These are phyloP conservation scores for Tanacetum coccineum DNA, from an alignment of 129 eudicot genomes.

Conservation along the genomic window DNA sequence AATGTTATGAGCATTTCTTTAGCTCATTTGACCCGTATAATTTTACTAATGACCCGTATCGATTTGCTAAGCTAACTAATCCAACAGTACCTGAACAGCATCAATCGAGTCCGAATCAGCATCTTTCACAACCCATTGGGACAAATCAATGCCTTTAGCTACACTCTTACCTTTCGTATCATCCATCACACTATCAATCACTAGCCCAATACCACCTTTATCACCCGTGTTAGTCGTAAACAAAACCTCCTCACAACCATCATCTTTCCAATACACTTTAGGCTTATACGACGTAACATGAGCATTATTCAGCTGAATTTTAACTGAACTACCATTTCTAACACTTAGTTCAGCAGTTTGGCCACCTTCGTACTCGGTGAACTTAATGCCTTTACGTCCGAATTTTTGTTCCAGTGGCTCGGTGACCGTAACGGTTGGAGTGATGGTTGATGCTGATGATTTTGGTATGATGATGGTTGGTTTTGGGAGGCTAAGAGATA, in stretches of 20 bases:
- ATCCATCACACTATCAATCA: constrained; percentile 36
- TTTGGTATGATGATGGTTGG: constrained; percentile 41
- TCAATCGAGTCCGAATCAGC: constrained; percentile 87
- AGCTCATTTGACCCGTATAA: too few relatives aligned
- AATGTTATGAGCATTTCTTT: too few relatives aligned
- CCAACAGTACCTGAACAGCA: constrained; percentile 73
- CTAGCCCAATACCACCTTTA: constrained; percentile 83
- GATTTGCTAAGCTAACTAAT: background rate
- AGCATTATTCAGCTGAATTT: constrained; percentile 64
- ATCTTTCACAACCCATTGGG: constrained; percentile 71
- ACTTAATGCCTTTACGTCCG: constrained; percentile 77
- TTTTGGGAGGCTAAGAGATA: constrained; percentile 64
- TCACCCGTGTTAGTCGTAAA: constrained; percentile 35
- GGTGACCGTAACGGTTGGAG: constrained; percentile 35
- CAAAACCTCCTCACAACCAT: constrained; percentile 78
- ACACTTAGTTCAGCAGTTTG: constrained; percentile 67
- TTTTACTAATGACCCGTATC: background rate
- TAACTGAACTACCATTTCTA: constrained; percentile 83
- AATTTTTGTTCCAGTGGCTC: constrained; percentile 73
- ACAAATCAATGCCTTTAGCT: constrained; percentile 32
- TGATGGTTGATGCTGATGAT: constrained; percentile 37
- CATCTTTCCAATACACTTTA: constrained; percentile 91
- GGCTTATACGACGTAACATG: constrained; percentile 90
- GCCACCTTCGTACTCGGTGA: constrained; percentile 43
- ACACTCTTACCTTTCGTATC: constrained; percentile 24